Base-by-base conservation (phyloP, 805 yeast species). In the Nadsonia fulvescens region DNA sequence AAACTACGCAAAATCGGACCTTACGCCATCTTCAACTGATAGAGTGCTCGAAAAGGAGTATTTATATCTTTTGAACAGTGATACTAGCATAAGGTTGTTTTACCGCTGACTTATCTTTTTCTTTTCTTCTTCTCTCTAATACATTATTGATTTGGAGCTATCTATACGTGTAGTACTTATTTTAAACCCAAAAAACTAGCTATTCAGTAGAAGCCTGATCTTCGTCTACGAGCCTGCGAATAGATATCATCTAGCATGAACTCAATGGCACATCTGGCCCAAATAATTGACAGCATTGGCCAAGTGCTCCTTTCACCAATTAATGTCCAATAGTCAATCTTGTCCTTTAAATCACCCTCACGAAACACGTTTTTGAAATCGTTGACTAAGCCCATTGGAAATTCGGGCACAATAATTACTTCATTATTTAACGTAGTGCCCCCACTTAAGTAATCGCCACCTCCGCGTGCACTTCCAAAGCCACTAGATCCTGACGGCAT, bases 301-400 rank as follows among this genome's bases (percentile, higher is more conserved):
- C 96, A 89, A 2, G 82, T 81, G 22, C 93, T 75, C 35, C 75
- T 58, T 47, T 86, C 95, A 4, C 98, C 98, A 16, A 83, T 79
- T 27, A 64, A 54, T 8, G 82, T 69, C 92, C 95, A 86, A 43
- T 81, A 79, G 4, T 81, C 75, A 12, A 82, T 73, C 45, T 79
- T 82, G 31, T 68, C 74, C 42, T 55, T 48, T 14, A 70, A 59
- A 37, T 73, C 62, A 39, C 72, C 72, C 3, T 77, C 73, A 43
- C 81, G 93, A 40, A 81, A 65, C 1, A 82, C 71, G 37, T 81
- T 57, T 22, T 81, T 72, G 33, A 79, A 65, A 37, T 75, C 82
- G 20, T 58, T 57, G 25, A 81, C 55, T 25, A 82, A 51, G 22
- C 29, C 29, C 18, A 79, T 70, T 29, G 74, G 59, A 25, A 82